A percentile compares a stretch with the other conserved stretches of the same genome.
Evolutionary conservation across 139 green algal genomes (phyloP).

Genomic region (Chlorella sp.): DNA sequence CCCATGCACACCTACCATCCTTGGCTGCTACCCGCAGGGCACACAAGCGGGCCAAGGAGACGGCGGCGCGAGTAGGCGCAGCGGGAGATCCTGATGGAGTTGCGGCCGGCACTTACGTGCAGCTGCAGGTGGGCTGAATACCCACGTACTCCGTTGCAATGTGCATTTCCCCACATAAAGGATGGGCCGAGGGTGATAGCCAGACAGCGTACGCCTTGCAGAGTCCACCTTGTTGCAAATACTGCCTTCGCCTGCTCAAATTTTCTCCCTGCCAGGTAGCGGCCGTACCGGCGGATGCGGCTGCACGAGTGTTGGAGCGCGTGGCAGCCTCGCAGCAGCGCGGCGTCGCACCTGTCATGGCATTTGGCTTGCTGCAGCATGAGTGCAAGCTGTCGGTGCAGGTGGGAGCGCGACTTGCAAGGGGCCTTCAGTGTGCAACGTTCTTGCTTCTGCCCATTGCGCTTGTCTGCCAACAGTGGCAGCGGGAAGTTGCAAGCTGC

Average conservation of each 20-base stretch:
- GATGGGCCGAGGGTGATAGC: too few species aligned
- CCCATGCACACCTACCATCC: background rate
- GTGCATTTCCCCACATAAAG: too few species aligned
- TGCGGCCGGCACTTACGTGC: constrained; percentile 76
- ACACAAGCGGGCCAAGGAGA: constrained; percentile 55
- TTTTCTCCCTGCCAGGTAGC: constrained; percentile 41
- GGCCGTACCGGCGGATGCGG: constrained; percentile 63
- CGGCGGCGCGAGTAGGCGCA: constrained; percentile 26
- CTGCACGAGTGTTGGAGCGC: constrained; percentile 49
- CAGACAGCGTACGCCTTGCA: too few species aligned
- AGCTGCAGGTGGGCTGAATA: constrained; percentile 40
- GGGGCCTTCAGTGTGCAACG: too few species aligned
- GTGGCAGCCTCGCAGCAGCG: constrained; percentile 15
- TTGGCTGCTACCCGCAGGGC: constrained; percentile 1
- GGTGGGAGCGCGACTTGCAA: background rate
- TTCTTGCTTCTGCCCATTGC: background rate
- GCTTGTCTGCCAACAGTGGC: background rate
- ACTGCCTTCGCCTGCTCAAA: background rate
- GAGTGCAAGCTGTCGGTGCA: constrained; percentile 91
- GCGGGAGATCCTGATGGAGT: constrained; percentile 27
- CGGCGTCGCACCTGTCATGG: constrained; percentile 56
- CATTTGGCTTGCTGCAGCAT: constrained; percentile 89
- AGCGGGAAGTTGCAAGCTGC: too few species aligned
- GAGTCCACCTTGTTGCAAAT: too few species aligned
- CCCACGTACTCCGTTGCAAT: too few species aligned